Evolutionary conservation across 805 yeast species (phyloP), one percentile per base, ranked within the genome.

Genomic region (Kodamaea neixiangensis): DNA sequence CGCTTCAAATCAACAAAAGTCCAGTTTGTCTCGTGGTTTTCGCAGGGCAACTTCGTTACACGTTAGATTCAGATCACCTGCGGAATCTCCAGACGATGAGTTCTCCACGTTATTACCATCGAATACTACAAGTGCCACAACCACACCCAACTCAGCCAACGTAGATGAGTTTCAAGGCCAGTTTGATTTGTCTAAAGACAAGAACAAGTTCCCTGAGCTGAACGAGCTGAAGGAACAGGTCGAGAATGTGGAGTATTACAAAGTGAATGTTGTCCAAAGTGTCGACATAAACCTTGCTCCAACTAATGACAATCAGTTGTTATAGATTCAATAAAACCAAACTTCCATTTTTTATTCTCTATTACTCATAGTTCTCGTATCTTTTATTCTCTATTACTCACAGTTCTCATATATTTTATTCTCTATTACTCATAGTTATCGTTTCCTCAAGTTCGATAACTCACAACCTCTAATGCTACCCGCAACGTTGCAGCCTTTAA

Each of bases 21-120:
- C 29, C 14, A 44, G 41, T 19, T 37, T 37, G 11, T 37, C 41
- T 15, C 41, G 41, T 15, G 34, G 25, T 2, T 34, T 33, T 11
- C 35, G 40, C n/a, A 18, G 43, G 7, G 34, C 33, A 5, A 14
- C 33, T 5, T 45, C 48, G 4, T 18, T 44, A 17, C 47, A 44
- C 25, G 47, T 44, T n/a, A 29, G 47, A n/a, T 44, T 44, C 47
- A 6, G 40, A 10, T 25, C 38, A 5, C 47, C 47, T 5, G 40
- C 34, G 7, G 11, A 9, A 11, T 34, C 47, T 15, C 40, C 47
- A 11, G 17, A 19, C 13, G 41, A 37, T 13, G 21, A 37, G 17
- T 37, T 17, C 15, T 37, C 41, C 7, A 19, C 41, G 3, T 17
- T 37, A 3, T 17, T 25, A 5, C 31, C 41, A 3, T 37, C 41